Percentiles rank a stretch among this genome's conserved stretches.
These are phyloP conservation scores for Xylaria telfairii DNA, from an alignment of 495 filamentous ascomycete genomes.

Conservation along the genomic window DNA sequence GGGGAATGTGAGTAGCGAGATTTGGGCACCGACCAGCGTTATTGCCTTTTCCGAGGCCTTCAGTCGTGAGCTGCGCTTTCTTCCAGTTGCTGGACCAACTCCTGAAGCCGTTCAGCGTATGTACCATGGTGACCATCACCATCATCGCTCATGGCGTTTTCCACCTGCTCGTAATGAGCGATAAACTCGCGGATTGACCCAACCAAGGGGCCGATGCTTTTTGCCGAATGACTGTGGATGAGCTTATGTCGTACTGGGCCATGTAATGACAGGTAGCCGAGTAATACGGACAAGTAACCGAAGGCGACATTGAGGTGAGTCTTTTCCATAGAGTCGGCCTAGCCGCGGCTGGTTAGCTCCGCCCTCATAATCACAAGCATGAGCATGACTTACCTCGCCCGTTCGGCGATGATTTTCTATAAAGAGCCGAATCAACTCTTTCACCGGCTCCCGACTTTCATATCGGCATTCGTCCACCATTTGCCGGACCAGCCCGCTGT, in stretches of 20 bases:
- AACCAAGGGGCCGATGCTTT: constrained; percentile 67
- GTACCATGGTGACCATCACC: constrained; percentile 53
- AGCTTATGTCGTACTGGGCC: constrained; percentile 58
- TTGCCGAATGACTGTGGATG: constrained; percentile 58
- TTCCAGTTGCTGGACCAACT: constrained; percentile 55
- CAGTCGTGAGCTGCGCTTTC: constrained; percentile 32
- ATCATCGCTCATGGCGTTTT: constrained; percentile 57
- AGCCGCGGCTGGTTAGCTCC: constrained; percentile 7
- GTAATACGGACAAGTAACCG: constrained; percentile 85
- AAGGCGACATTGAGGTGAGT: constrained; percentile 86
- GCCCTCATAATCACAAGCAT: not conserved
- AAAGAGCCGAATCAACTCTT: constrained; percentile 56
- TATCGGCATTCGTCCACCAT: constrained; percentile 38
- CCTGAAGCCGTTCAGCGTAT: constrained; percentile 66
- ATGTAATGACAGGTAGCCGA: constrained; percentile 78
- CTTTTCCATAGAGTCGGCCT: constrained; percentile 86
- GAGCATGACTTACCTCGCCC: constrained; percentile 58
- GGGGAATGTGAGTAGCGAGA: not conserved
- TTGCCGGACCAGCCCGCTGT: constrained; percentile 47
- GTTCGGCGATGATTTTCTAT: constrained; percentile 57
- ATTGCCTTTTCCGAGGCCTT: not conserved
- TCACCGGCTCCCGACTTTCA: constrained; percentile 45
- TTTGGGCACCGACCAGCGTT: not conserved
- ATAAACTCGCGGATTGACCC: constrained; percentile 87
- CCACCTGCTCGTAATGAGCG: constrained; percentile 75